Conservation (phyloP, 2,329 filamentous ascomycete species). For the Colletotrichum higginsianum region DNA sequence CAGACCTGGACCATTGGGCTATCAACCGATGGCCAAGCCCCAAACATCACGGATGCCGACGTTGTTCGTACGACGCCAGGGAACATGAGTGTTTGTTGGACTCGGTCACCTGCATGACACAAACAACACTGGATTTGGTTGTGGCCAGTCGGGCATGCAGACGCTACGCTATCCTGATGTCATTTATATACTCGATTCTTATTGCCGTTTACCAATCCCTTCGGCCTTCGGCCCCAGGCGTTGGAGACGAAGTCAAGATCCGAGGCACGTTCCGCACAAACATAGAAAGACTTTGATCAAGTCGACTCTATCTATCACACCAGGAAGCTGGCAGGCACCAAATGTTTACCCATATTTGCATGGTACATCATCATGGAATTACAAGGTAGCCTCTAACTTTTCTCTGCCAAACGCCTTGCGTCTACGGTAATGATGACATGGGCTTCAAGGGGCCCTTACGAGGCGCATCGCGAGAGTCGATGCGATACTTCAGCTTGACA, state of each 20-base stretch:
- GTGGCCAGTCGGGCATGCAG: neutral
- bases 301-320: neutral
- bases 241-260: neutral
- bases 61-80: conserved; percentile 4
- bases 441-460: conserved; percentile 66
- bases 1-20: neutral
- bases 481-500: conserved; percentile 88
- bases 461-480: conserved; percentile 76
- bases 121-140: conserved; percentile 4
- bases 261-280: neutral
- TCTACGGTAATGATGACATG: conserved; percentile 47
- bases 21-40: neutral
- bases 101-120: conserved; percentile 21
- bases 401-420: conserved; percentile 37
- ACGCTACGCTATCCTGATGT: neutral
- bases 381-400: conserved; percentile 25
- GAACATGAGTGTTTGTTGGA: conserved; percentile 6
- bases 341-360: neutral
- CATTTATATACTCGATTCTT: neutral
- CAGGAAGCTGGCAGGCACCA: neutral
- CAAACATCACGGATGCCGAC: conserved; percentile 10
- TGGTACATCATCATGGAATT: conserved; percentile 29
- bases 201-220: neutral
- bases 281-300: neutral
- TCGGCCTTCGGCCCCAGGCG: neutral